Percentiles rank a stretch among this genome's conserved stretches.
Evolutionary conservation across 2,329 filamentous ascomycete species (phyloP).

Genomic region (Hymenoscyphus occultus): DNA sequence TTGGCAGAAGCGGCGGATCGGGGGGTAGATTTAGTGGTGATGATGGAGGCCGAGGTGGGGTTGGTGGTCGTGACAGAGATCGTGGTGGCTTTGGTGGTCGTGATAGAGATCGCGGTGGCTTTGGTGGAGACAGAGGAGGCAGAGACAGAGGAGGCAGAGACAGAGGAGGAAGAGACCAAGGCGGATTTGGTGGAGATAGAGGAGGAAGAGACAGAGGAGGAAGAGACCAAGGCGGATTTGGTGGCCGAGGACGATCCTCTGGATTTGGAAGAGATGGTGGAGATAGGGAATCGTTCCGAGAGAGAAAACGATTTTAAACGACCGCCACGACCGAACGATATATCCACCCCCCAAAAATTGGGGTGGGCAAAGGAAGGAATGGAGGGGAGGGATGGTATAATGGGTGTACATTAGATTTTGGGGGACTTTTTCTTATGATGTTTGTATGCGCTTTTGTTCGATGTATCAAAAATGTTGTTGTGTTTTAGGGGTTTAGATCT

Average conservation of each 20-base stretch:
- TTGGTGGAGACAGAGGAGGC: neutral
- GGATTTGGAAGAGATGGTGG: neutral
- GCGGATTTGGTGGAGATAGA: neutral
- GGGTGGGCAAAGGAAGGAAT: neutral
- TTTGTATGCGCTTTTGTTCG: too few species aligned
- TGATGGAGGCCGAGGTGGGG: conserved; percentile 19
- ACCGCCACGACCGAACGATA: neutral
- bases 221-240: neutral
- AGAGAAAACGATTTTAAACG: neutral
- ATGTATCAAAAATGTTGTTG: too few species aligned
- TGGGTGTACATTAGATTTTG: neutral
- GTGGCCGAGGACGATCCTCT: neutral
- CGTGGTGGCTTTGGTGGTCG: conserved; percentile 13
- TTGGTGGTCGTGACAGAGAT: conserved; percentile 15
- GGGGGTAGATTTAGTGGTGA: conserved; percentile 1
- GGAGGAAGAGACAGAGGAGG: neutral
- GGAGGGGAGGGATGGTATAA: neutral
- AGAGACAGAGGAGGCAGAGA: neutral
- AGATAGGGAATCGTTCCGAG: neutral
- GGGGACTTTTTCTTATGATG: too few species aligned
- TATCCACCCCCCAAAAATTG: neutral
- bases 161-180: neutral
- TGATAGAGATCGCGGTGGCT: neutral
- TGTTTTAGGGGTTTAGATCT: too few species aligned
- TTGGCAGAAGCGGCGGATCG: conserved; percentile 16